phyloP scores from a whole-genome alignment of 2,329 filamentous ascomycete genomes.

The Microcyclosporella mali region DNA sequence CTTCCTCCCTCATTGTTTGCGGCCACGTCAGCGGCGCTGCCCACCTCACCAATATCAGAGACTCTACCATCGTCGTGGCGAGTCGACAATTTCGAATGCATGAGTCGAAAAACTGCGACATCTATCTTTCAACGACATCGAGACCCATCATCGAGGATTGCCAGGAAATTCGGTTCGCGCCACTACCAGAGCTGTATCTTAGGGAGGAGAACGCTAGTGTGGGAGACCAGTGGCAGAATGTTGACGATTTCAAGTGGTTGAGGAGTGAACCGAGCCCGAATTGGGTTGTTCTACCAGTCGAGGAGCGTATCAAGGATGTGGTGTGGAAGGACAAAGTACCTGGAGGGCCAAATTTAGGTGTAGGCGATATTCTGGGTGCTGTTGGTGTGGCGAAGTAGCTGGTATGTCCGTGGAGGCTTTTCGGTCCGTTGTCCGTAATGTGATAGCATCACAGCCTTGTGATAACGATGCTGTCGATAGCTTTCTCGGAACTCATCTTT shows the following conservation, averaged over 20 bases:
- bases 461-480: no score
- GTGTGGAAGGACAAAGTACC: slow-evolving; percentile 65
- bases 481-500: no score
- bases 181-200: slow-evolving; percentile 58
- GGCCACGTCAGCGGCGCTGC: slow-evolving; percentile 73
- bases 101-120: slow-evolving; percentile 69
- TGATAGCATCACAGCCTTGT: no score
- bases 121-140: slow-evolving; percentile 76
- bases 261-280: slow-evolving; percentile 81
- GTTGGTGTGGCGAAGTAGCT: slow-evolving; percentile 12
- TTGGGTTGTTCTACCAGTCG: slow-evolving; percentile 64
- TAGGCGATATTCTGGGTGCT: slow-evolving; percentile 58
- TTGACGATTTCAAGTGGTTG: slow-evolving; percentile 98
- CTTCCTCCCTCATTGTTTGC: slow-evolving; percentile 65
- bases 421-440: no score
- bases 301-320: slow-evolving; percentile 31
- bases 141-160: slow-evolving; percentile 95
- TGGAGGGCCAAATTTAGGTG: slow-evolving; percentile 55
- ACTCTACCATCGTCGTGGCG: slow-evolving; percentile 70
- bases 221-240: slow-evolving; percentile 74
- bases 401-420: background rate
- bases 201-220: slow-evolving; percentile 24
- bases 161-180: slow-evolving; percentile 68
- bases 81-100: slow-evolving; percentile 92
- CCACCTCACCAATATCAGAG: slow-evolving; percentile 69